Base-by-base conservation (phyloP, 1,284 basidiomycete genomes). In the Phlebopus sp. region DNA sequence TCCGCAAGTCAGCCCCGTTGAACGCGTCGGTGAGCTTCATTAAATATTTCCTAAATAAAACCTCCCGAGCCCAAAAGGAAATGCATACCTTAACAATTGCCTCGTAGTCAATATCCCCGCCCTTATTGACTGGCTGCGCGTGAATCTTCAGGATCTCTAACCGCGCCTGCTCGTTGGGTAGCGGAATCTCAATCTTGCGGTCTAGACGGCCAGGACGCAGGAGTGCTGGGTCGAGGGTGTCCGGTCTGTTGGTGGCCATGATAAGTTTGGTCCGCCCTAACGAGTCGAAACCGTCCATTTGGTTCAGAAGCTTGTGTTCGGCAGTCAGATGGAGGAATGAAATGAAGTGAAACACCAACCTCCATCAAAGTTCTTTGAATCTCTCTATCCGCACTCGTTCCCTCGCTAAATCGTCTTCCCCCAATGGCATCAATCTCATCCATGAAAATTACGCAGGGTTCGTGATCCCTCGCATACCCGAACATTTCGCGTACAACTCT, bases 371-470 rank as follows among this genome's bases (percentile, higher is more conserved):
- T 99, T 57, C 97, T 79, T 70, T 99, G 97, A 56, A 99, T 99
- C 74, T 99, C 97, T 60, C 97, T 86, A 73, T 99, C 97, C 11
- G 96, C 97, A 68, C 88, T 92, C 3, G 96, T 99, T 31, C 97
- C 97, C 70, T 99, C 97, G n/a, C 86, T 91, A 76, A 99, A 99
- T 48, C 96, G 79, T 57, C 97, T 79, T 11, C 95, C 94, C 57
- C 94, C 95, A 56, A 97, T 97, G 27, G 94, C 94, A 67, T 97
- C 95, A 60, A 99, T 97, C 73, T 99, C 97, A 69, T 99, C 97
- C 87, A 99, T 98, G 74, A 99, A 99, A 65, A 99, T 99, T 61
- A 99, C 96, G 67, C 96, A 97, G 37, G 97, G 97, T 69, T 98
- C 96, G 65, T 99, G 94, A 65, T 98, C 96, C 57, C 79, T 81